A percentile compares a stretch with the other conserved stretches of the same genome.
Conservation (phyloP, 2,329 filamentous ascomycete genomes). For the Pseudogymnoascus sp. region DNA sequence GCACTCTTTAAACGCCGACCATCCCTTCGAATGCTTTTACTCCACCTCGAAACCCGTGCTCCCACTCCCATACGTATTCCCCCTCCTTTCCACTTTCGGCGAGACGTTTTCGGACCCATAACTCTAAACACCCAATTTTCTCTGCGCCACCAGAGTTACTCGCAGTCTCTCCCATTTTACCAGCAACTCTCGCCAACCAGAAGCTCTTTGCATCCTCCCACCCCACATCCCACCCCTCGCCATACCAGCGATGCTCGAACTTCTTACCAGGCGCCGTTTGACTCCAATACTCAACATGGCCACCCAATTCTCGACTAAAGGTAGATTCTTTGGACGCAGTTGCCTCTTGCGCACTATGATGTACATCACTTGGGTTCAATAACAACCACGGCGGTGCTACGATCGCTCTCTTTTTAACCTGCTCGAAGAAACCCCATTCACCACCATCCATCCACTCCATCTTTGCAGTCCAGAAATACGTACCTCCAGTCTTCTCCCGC, state of each 20-base stretch:
- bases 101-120: constrained; percentile 50
- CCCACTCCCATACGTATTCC: constrained; percentile 33
- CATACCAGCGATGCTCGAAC: constrained; percentile 46
- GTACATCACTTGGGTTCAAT: constrained; percentile 31
- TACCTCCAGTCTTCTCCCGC: constrained; percentile 41
- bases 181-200: constrained; percentile 35
- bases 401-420: constrained; percentile 39
- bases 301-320: constrained; percentile 30
- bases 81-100: constrained; percentile 41
- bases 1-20: constrained; percentile 17
- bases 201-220: constrained; percentile 47
- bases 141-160: constrained; percentile 32
- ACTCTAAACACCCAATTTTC: constrained; percentile 47
- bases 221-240: constrained; percentile 47
- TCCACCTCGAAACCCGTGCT: constrained; percentile 32
- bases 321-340: constrained; percentile 30
- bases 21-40: constrained; percentile 26
- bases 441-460: constrained; percentile 56
- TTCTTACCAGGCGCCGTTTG: constrained; percentile 34
- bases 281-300: constrained; percentile 45
- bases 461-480: constrained; percentile 53
- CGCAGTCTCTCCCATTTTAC: constrained; percentile 22
- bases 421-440: constrained; percentile 51
- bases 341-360: constrained; percentile 31
- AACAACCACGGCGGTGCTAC: constrained; percentile 31